Evolutionary conservation across 2,329 filamentous ascomycete species (phyloP).

Genomic region (Nemania bipapillata): DNA sequence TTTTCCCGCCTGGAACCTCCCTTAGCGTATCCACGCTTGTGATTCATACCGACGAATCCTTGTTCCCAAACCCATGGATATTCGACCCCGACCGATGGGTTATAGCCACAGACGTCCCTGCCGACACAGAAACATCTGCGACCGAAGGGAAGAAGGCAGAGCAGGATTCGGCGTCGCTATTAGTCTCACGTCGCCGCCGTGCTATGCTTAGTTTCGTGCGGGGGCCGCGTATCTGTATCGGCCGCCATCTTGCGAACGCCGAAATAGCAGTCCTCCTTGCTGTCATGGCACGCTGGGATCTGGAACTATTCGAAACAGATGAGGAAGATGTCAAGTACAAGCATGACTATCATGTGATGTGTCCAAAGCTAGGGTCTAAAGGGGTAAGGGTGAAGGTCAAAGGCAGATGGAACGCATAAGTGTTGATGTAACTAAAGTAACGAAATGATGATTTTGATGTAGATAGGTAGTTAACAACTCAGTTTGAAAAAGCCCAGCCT

Average conservation of each 20-base stretch:
- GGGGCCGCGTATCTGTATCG: conserved; percentile 57
- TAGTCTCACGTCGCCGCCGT: conserved; percentile 18
- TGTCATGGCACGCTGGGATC: conserved; percentile 49
- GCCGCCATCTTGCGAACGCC: conserved; percentile 53
- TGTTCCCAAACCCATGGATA: conserved; percentile 23
- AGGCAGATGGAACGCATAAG: conserved; percentile 11
- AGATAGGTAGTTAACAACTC: too few species aligned
- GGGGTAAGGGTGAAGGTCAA: conserved; percentile 34
- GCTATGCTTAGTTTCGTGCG: conserved; percentile 28
- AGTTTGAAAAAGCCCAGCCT: too few species aligned
- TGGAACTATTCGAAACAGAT: conserved; percentile 46
- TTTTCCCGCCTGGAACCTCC: conserved; percentile 41
- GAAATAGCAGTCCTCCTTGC: conserved; percentile 48
- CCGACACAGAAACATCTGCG: background rate
- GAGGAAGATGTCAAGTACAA: conserved; percentile 42
- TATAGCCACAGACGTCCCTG: background rate
- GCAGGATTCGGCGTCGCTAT: background rate
- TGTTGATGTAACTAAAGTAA: too few species aligned
- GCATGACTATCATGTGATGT: conserved; percentile 41
- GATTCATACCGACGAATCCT: conserved; percentile 25
- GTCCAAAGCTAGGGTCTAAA: conserved; percentile 37
- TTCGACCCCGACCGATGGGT: conserved; percentile 30
- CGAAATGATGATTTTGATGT: too few species aligned
- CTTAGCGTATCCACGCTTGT: conserved; percentile 27
- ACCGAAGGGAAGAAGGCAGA: background rate